Evolutionary conservation across 805 yeast species (phyloP).

Genomic region (Starmerella ratchasimensis): DNA sequence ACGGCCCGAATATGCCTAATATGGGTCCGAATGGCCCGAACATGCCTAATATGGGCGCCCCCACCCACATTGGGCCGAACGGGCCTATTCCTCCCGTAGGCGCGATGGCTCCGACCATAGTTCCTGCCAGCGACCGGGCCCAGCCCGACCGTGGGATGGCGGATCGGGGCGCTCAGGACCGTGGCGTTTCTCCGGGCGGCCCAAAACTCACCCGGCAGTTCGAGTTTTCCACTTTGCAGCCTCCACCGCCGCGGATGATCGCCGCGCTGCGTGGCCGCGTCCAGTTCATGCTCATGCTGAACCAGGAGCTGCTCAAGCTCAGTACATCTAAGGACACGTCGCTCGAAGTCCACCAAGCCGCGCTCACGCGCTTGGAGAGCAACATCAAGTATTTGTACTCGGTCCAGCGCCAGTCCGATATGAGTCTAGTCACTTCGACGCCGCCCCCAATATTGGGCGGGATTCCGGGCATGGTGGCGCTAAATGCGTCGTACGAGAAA

Average conservation of each 20-base stretch:
- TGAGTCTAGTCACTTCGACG: constrained; percentile 1
- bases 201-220: constrained; percentile 14
- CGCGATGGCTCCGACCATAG: too few relatives aligned
- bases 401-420: constrained; percentile 3
- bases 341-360: constrained; percentile 15
- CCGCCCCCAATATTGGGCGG: constrained; percentile 25
- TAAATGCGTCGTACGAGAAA: constrained; percentile 24
- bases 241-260: constrained; percentile 12
- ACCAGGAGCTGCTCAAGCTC: constrained; percentile 17
- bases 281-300: constrained; percentile 15
- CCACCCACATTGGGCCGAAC: too few relatives aligned
- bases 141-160: not conserved
- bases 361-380: constrained; percentile 27
- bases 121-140: too few relatives aligned
- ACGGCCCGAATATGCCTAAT: not conserved
- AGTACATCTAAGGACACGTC: constrained; percentile 5
- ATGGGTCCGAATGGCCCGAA: not conserved
- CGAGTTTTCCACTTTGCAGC: constrained; percentile 13
- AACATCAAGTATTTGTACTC: constrained; percentile 26
- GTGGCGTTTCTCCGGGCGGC: too few relatives aligned
- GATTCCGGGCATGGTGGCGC: constrained; percentile 23
- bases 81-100: too few relatives aligned
- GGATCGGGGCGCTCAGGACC: too few relatives aligned
- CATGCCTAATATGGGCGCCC: too few relatives aligned
- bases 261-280: constrained; percentile 10